These are phyloP conservation scores for Lactarius hatsudake DNA, from an alignment of 768 basidiomycete species.

Conservation along the genomic window DNA sequence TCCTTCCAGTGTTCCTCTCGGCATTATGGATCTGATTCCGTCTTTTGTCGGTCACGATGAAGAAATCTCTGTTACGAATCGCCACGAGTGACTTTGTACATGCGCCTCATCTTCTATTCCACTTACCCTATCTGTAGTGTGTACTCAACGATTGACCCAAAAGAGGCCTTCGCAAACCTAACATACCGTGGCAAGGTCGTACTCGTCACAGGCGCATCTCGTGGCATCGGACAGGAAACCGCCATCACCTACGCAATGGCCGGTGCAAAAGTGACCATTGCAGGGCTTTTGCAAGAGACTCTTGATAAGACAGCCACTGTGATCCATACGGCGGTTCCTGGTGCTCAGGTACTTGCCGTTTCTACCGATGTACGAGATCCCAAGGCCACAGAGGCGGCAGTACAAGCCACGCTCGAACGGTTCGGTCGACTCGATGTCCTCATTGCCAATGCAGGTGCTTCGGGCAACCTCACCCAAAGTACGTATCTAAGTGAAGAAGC, in stretches of 20 bases:
- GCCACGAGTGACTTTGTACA: not conserved
- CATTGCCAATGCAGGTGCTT: no score
- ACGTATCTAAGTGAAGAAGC: no score
- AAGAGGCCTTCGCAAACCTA: not conserved
- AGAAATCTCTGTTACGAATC: not conserved
- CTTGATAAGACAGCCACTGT: constrained; percentile 23
- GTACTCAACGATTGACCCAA: not conserved
- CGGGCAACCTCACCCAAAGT: no score
- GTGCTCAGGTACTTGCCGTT: not conserved
- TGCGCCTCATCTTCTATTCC: not conserved
- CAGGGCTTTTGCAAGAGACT: constrained; percentile 2
- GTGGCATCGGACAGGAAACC: constrained; percentile 24
- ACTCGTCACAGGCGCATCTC: constrained; percentile 12
- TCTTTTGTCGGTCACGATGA: not conserved
- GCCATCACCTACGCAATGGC: constrained; percentile 20
- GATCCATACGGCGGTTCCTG: not conserved
- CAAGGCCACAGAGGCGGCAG: no score
- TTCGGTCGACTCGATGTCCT: no score
- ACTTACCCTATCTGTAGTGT: not conserved
- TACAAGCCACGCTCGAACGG: no score
- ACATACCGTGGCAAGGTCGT: constrained; percentile 18
- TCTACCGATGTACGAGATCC: no score
- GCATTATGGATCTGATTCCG: not conserved
- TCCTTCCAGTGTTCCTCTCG: not conserved
- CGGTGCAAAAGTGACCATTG: constrained; percentile 21